phyloP scores from a whole-genome alignment of 495 filamentous ascomycete species.

The Usnea hakonensis region DNA sequence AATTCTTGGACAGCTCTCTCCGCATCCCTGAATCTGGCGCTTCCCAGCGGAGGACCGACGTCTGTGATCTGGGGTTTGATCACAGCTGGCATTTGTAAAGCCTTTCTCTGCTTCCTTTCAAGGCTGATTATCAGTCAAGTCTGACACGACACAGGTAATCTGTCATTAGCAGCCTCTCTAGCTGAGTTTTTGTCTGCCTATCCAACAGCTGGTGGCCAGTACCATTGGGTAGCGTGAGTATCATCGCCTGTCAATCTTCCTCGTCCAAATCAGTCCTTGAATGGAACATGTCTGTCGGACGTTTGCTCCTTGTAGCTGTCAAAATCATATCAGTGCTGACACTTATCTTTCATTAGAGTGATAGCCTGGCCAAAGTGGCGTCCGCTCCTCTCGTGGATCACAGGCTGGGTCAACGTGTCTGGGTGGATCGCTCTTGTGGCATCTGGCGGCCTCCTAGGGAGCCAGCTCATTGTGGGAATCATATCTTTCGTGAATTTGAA shows the following conservation, averaged over 20 bases:
- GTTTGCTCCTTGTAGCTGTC: background rate
- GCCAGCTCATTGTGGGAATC: conserved; percentile 40
- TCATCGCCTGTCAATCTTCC: conserved; percentile 32
- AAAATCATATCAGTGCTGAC: background rate
- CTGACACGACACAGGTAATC: conserved; percentile 30
- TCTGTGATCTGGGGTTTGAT: conserved; percentile 51
- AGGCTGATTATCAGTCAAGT: no score
- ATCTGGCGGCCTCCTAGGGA: conserved; percentile 41
- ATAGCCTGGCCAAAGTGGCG: conserved; percentile 38
- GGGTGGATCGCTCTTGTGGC: conserved; percentile 59
- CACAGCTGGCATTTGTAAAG: conserved; percentile 54
- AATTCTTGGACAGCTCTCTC: conserved; percentile 50
- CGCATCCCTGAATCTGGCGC: conserved; percentile 41
- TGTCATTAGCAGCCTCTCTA: conserved; percentile 62
- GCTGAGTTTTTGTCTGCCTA: conserved; percentile 69
- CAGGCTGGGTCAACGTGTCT: conserved; percentile 68
- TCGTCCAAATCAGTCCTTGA: background rate
- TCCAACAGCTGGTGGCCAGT: conserved; percentile 63
- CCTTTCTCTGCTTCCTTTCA: background rate
- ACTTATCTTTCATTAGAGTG: background rate
- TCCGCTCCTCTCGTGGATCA: conserved; percentile 58
- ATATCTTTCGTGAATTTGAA: conserved; percentile 36
- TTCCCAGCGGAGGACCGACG: conserved; percentile 40
- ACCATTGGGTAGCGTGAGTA: conserved; percentile 66
- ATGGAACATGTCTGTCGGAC: background rate